These are phyloP conservation scores for Trichophyton equinum DNA, from an alignment of 2,329 filamentous ascomycete genomes.

Conservation along the genomic window DNA sequence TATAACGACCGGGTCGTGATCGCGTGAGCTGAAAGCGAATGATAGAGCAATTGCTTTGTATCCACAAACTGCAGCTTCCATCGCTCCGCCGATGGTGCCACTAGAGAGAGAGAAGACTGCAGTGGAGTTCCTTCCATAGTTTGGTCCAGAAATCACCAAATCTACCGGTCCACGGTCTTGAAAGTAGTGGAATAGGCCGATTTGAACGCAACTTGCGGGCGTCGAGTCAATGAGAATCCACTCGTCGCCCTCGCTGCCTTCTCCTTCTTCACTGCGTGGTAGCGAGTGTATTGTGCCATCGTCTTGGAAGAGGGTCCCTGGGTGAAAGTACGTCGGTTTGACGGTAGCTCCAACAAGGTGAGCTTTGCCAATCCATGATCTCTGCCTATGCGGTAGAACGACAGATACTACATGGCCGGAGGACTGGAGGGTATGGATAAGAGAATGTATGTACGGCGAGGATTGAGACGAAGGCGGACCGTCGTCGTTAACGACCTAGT, in stretches of 20 bases:
- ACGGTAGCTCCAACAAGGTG: constrained; percentile 86
- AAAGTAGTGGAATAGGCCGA: constrained; percentile 71
- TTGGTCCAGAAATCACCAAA: constrained; percentile 66
- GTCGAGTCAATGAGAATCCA: constrained; percentile 75
- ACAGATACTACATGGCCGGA: constrained; percentile 83
- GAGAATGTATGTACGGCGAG: constrained; percentile 66
- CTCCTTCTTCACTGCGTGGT: constrained; percentile 43
- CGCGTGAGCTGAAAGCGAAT: constrained; percentile 78
- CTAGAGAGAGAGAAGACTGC: constrained; percentile 66
- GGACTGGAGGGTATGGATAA: constrained; percentile 56
- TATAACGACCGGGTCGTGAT: constrained; percentile 73
- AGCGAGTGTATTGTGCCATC: constrained; percentile 56
- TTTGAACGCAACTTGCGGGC: constrained; percentile 68
- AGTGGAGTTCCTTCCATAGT: constrained; percentile 73
- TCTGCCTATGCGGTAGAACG: constrained; percentile 77
- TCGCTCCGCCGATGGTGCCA: constrained; percentile 62
- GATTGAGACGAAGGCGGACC: constrained; percentile 66
- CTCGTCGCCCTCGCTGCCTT: constrained; percentile 49
- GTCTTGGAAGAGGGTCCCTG: constrained; percentile 46
- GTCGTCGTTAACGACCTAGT: constrained; percentile 55
- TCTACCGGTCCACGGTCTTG: constrained; percentile 58
- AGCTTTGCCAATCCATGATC: constrained; percentile 97
- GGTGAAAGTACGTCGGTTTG: constrained; percentile 72
- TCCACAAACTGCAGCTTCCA: constrained; percentile 63
- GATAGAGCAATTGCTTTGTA: constrained; percentile 66